Conservation (phyloP, 768 basidiomycete species). For the Mrakia blollopis region DNA sequence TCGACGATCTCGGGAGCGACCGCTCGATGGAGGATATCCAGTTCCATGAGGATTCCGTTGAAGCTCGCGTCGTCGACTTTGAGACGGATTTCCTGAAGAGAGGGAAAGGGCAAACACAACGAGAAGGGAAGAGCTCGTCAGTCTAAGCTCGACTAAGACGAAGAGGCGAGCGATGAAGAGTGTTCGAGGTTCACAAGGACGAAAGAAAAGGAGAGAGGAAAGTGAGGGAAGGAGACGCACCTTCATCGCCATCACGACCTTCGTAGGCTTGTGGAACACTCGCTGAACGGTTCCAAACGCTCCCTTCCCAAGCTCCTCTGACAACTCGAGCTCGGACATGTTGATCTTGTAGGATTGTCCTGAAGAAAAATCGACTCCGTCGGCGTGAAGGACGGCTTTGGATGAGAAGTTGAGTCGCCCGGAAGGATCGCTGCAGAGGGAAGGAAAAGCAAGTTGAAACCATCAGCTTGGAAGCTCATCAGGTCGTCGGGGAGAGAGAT, state of each 20-base stretch:
- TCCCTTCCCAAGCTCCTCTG: conserved; percentile 90
- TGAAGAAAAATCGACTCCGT: conserved; percentile 82
- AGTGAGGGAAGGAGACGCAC: conserved; percentile 49
- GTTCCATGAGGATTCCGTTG: conserved; percentile 96
- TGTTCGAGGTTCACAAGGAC: neutral
- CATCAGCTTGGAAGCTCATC: too few species aligned
- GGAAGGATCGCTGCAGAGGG: conserved; percentile 70
- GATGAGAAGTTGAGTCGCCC: conserved; percentile 90
- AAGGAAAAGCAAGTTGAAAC: neutral
- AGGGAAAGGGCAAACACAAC: neutral
- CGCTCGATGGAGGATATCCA: conserved; percentile 94
- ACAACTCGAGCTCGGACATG: conserved; percentile 83
- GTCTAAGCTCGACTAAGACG: neutral
- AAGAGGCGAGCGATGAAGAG: neutral
- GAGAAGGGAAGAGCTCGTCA: too few species aligned
- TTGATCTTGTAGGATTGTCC: conserved; percentile 89
- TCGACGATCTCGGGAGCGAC: conserved; percentile 88
- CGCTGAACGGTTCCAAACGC: conserved; percentile 98
- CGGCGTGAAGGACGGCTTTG: conserved; percentile 85
- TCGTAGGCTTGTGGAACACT: conserved; percentile 88
- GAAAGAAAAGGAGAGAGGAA: neutral
- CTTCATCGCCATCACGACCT: conserved; percentile 99
- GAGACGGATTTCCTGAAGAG: conserved; percentile 82
- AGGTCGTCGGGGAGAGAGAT: too few species aligned
- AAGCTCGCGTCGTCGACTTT: conserved; percentile 90